These are phyloP conservation scores for Herpetomonas tarakana DNA, from an alignment of 208 protist genomes.

Conservation along the genomic window DNA sequence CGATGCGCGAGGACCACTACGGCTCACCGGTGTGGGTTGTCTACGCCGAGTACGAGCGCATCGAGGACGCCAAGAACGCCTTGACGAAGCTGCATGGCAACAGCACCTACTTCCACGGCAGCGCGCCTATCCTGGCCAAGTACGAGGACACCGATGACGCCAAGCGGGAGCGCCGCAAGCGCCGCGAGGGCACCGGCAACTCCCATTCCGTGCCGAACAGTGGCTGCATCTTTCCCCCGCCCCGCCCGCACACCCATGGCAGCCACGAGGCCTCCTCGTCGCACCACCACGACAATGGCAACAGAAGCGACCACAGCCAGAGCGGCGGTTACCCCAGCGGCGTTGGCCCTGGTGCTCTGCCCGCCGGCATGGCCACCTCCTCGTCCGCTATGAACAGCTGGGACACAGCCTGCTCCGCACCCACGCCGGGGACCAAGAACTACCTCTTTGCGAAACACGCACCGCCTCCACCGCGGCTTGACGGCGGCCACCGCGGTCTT, in stretches of 20 bases:
- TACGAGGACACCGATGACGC: slow-evolving; percentile 72
- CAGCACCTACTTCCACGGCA: slow-evolving; percentile 54
- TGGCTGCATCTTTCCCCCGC: slow-evolving; percentile 42
- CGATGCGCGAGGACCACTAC: slow-evolving; percentile 79
- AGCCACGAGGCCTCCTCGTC: slow-evolving; percentile 1
- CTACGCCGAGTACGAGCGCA: slow-evolving; percentile 72
- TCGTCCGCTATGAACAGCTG: background rate
- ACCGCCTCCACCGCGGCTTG: background rate
- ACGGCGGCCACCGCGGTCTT: background rate
- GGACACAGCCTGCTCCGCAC: background rate
- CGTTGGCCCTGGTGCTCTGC: background rate
- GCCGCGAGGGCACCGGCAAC: slow-evolving; percentile 33
- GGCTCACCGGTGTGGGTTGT: slow-evolving; percentile 82
- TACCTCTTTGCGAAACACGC: background rate
- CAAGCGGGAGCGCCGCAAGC: slow-evolving; percentile 60
- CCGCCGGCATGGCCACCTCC: background rate
- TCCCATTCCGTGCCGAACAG: slow-evolving; percentile 24
- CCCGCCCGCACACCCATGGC: slow-evolving; percentile 16
- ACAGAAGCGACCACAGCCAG: slow-evolving; percentile 13
- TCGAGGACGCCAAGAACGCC: slow-evolving; percentile 53
- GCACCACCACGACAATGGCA: slow-evolving; percentile 8
- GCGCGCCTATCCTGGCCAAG: slow-evolving; percentile 64
- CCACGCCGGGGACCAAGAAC: background rate
- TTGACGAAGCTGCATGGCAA: slow-evolving; percentile 68
- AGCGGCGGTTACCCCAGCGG: background rate